These are phyloP conservation scores for Sphaerostilbella broomeana DNA, from an alignment of 2,329 filamentous ascomycete species.

Conservation along the genomic window DNA sequence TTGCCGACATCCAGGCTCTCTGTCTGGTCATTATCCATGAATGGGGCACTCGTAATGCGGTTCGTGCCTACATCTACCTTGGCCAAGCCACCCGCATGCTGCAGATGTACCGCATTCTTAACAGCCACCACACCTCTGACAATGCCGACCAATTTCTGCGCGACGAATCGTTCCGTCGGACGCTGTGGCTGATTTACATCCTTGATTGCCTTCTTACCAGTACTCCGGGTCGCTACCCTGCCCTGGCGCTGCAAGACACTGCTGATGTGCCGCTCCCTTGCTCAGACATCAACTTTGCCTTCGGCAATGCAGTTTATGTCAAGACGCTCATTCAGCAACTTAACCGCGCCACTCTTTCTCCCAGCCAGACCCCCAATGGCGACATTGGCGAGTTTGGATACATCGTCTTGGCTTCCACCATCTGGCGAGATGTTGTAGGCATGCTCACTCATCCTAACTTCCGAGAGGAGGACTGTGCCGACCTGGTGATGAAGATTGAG, in stretches of 20 bases:
- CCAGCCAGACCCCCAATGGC: conserved; percentile 34
- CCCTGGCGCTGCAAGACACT: conserved; percentile 48
- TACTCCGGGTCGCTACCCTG: conserved; percentile 53
- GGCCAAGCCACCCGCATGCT: conserved; percentile 58
- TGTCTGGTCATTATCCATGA: conserved; percentile 57
- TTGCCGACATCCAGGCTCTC: conserved; percentile 55
- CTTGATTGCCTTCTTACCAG: conserved; percentile 57
- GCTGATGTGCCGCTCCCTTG: conserved; percentile 52
- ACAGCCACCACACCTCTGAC: conserved; percentile 46
- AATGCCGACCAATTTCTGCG: conserved; percentile 52
- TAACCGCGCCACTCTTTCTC: conserved; percentile 27
- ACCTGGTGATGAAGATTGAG: conserved; percentile 49
- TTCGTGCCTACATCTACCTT: conserved; percentile 57
- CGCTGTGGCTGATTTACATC: conserved; percentile 57
- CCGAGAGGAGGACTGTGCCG: conserved; percentile 45
- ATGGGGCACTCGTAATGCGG: conserved; percentile 55
- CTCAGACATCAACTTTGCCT: conserved; percentile 56
- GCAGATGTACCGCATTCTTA: conserved; percentile 57
- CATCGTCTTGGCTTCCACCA: conserved; percentile 53
- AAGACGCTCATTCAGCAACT: conserved; percentile 46
- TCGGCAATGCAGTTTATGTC: conserved; percentile 53
- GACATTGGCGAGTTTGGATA: conserved; percentile 57
- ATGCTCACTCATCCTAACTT: conserved; percentile 51
- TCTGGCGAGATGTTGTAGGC: conserved; percentile 55
- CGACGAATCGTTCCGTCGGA: conserved; percentile 55